A percentile compares a stretch with the other conserved stretches of the same genome.
These are phyloP conservation scores for Didymella arachidicola DNA, from an alignment of 2,329 filamentous ascomycete genomes.

Conservation along the genomic window DNA sequence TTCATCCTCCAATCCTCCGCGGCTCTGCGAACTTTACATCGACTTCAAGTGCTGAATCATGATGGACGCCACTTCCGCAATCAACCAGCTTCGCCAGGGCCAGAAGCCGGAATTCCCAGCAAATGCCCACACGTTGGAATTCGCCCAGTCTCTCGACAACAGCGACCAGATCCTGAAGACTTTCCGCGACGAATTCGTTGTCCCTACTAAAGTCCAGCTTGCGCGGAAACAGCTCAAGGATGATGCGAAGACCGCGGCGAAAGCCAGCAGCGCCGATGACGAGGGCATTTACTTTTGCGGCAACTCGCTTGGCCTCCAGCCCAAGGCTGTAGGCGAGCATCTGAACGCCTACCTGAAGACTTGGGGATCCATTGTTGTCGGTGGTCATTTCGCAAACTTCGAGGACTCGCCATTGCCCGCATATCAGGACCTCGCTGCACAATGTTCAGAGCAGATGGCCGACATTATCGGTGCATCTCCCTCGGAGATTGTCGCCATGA, in stretches of 20 bases:
- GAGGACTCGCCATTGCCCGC: constrained; percentile 72
- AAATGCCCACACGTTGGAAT: constrained; percentile 34
- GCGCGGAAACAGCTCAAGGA: constrained; percentile 64
- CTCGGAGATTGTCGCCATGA: constrained; percentile 85
- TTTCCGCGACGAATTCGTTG: constrained; percentile 72
- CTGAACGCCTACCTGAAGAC: constrained; percentile 77
- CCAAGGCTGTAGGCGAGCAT: constrained; percentile 70
- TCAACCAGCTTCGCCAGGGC: constrained; percentile 39
- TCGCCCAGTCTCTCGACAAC: constrained; percentile 39
- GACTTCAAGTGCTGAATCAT: constrained; percentile 19
- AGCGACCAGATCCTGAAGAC: constrained; percentile 46
- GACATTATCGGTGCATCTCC: constrained; percentile 76
- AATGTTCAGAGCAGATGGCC: constrained; percentile 72
- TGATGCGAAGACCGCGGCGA: constrained; percentile 39
- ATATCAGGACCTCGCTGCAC: constrained; percentile 81
- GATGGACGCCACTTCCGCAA: constrained; percentile 37
- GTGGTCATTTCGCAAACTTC: constrained; percentile 78
- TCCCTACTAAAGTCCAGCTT: constrained; percentile 76
- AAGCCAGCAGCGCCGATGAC: constrained; percentile 47
- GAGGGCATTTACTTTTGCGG: constrained; percentile 81
- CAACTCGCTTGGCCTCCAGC: constrained; percentile 87
- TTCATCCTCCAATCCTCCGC: constrained; percentile 1
- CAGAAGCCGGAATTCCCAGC: constrained; percentile 41
- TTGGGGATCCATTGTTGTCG: constrained; percentile 84
- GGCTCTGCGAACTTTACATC: constrained; percentile 1